A percentile compares a stretch with the other conserved stretches of the same genome.
Conservation (phyloP, 108 stramenopile genomes). For the Conticribra weissflogii region DNA sequence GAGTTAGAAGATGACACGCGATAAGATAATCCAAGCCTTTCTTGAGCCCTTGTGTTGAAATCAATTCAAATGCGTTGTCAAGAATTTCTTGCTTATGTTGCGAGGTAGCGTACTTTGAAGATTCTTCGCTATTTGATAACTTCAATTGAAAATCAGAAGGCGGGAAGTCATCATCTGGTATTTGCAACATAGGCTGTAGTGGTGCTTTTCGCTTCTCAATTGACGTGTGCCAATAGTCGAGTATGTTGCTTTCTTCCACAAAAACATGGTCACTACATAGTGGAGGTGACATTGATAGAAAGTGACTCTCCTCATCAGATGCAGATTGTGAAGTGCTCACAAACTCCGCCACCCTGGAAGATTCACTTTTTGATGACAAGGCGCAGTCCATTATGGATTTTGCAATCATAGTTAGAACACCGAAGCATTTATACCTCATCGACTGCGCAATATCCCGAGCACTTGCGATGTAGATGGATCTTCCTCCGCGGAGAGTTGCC, state of each 20-base stretch:
- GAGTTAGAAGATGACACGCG: conserved; percentile 85
- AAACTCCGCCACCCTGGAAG: conserved; percentile 23
- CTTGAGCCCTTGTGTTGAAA: conserved; percentile 81
- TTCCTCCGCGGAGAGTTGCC: conserved; percentile 13
- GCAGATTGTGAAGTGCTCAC: not conserved
- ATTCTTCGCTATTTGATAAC: conserved; percentile 39
- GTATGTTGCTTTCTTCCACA: conserved; percentile 43
- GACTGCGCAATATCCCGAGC: conserved; percentile 67
- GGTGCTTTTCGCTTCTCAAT: conserved; percentile 53
- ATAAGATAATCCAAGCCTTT: conserved; percentile 94
- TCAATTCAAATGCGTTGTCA: conserved; percentile 76
- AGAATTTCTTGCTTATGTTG: conserved; percentile 52
- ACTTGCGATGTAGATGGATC: conserved; percentile 38
- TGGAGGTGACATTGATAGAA: conserved; percentile 36
- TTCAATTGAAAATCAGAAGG: conserved; percentile 24
- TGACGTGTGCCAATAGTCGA: conserved; percentile 66
- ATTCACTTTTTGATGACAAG: conserved; percentile 8
- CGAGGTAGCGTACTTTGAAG: conserved; percentile 20
- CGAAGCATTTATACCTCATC: conserved; percentile 71
- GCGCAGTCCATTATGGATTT: conserved; percentile 60
- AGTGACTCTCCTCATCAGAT: conserved; percentile 15
- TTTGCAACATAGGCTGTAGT: conserved; percentile 28
- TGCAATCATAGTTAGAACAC: conserved; percentile 67
- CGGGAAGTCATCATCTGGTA: too few relatives aligned
- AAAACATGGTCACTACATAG: conserved; percentile 18